Evolutionary conservation across 306 rosid species (phyloP), one percentile per base, ranked within the genome.

Genomic region (Neltuma alba): DNA sequence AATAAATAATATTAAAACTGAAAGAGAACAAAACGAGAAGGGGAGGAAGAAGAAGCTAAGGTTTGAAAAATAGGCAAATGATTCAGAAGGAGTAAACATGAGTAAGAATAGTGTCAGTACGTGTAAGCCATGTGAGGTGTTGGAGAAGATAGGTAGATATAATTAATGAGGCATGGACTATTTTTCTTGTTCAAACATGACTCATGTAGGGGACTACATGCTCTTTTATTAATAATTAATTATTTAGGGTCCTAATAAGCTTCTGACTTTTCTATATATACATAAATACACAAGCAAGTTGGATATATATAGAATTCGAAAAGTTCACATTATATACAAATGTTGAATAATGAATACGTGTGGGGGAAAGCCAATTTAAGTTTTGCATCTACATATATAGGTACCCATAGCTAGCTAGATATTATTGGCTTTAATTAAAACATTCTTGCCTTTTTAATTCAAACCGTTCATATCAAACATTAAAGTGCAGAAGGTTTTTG

Each of bases 71-170:
- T 63, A 27, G 41, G 52, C 42, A 61, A 75, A 61, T 71, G 80
- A 62, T 87, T 83, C 78, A 79, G 79, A 78, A 63, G 50, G 77
- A 54, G 85, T 68, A 61, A 70, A 52, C 81, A 64, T 64, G 61
- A 74, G 64, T 69, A 75, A 69, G 67, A 78, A 85, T 80, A 87
- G 54, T 85, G 91, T 72, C 85, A 82, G 91, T 80, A 15, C 60
- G 62, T 84, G 92, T 79, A 65, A 79, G 85, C 91, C 93, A 91
- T 82, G 96, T 87, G 93, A 82, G 83, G 47, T 87, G 89, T 81
- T 77, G 85, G 82, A 50, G 41, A 44, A 70, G 70, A 54, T 72
- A 38, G 78, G 84, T 52, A n/a, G 42, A 64, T 63, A 76, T 81
- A 88, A 62, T 88, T 66, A 90, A 84, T 86, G 87, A 52, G 45